Percentiles rank a stretch among this genome's conserved stretches.
These are phyloP conservation scores for Tetrahymena malaccensis DNA, from an alignment of 73 alveolate genomes.

Conservation along the genomic window DNA sequence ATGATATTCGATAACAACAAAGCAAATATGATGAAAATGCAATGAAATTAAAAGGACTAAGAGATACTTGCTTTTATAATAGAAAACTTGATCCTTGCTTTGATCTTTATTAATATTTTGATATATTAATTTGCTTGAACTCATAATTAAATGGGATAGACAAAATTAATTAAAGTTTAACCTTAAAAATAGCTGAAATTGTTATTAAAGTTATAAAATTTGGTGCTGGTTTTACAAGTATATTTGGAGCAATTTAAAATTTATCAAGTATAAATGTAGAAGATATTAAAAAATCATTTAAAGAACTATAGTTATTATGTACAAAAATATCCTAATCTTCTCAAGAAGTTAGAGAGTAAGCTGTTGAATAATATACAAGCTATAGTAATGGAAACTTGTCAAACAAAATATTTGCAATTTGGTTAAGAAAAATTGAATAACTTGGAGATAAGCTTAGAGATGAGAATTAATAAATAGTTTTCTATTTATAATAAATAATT, in stretches of 20 bases:
- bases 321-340: not conserved
- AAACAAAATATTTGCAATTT: not conserved
- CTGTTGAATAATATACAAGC: not conserved
- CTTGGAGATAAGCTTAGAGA: not conserved
- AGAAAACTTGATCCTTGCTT: not conserved
- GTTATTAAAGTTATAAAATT: no score
- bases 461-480: no score
- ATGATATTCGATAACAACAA: no score
- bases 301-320: not conserved
- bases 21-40: not conserved
- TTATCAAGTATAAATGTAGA: not conserved
- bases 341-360: not conserved
- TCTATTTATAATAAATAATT: no score
- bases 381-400: not conserved
- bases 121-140: not conserved
- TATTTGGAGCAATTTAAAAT: not conserved
- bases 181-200: not conserved
- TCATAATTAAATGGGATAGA: not conserved
- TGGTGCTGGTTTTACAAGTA: not conserved
- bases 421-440: not conserved
- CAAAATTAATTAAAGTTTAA: not conserved
- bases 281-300: not conserved
- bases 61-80: not conserved
- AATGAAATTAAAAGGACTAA: no score
- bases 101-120: not conserved